Evolutionary conservation across 2,329 filamentous ascomycete genomes (phyloP), one percentile per base, ranked within the genome.

Genomic region (Pseudogymnoascus pannorum): DNA sequence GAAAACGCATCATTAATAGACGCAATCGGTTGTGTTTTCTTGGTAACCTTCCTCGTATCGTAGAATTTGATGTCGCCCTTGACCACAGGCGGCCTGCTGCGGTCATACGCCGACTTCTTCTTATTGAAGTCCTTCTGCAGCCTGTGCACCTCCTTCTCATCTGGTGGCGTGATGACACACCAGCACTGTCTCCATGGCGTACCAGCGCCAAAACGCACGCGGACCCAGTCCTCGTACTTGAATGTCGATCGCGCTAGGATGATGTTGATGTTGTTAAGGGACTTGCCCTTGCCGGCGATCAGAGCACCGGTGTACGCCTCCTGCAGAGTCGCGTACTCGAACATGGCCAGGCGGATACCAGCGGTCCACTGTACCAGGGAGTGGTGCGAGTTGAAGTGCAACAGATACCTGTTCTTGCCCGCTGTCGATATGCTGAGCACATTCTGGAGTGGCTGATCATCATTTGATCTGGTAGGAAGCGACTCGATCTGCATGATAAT

Each of bases 151-250:
- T 96, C 91, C 77, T 97, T 99, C 76, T 97, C 92, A 70, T 96
- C 90, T 0, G 94, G 93, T 2, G 93, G 94, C 5, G 86, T 85
- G 62, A 97, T 89, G 60, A 97, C 92, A 74, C 92, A 97, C 92
- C 93, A 99, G 75, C 92, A 99, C 38, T 93, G 87, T 71, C 89
- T 86, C 94, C 94, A 99, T 0, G 93, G 92, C 8, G 94, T 96
- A 54, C 94, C 94, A 31, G 94, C 92, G 40, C 94, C 94, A 69
- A 99, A 99, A 63, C 94, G 84, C 59, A 99, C 94, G 65, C 94
- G 84, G 16, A 92, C 92, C 94, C 94, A 99, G 71, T 96, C 92
- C 72, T 96, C 92, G 40, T 89, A 85, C 68, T 86, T 87, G 68
- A 90, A 83, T 61, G 82, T 86, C 18, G 88, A 83, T 57, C 90